Base-by-base conservation (phyloP, 306 rosid genomes). In the Pueraria montana region DNA sequence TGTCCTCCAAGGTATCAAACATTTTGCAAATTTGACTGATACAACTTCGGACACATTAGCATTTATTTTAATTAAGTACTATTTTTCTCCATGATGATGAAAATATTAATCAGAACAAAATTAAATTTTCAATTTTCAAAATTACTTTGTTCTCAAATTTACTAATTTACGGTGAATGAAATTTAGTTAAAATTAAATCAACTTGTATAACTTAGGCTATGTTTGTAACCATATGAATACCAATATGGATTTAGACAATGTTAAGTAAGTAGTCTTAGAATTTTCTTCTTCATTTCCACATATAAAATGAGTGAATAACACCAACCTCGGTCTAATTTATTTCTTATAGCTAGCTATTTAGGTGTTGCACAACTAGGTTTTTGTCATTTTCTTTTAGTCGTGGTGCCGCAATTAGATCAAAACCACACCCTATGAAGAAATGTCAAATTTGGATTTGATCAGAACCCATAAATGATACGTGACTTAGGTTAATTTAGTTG, bases 401-500 rank as follows among this genome's bases (percentile, higher is more conserved):
- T 40, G 77, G 40, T 64, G 72, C 53, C 53, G 7, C 36, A 81
- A 84, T 50, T 26, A 70, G 9, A 58, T 61, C 63, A 63, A 67
- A 74, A 74, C 23, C 52, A 34, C 1, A 49, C 38, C 52, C 49
- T 70, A 69, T 27, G 58, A 76, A 76, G 83, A 76, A 76, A 85
- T 42, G 70, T 30, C n/a, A 38, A 68, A 68, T 63, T 76, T 69
- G 27, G 67, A 23, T 59, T 70, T 80, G 36, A 85, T 38, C 11
- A 21, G 71, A 69, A 61, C 24, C 85, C 63, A 80, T 59, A 80
- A 80, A 80, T 80, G 76, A 61, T 49, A 70, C 11, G 76, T 62
- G 55, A 76, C 79, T 59, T 56, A 76, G 88, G 79, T 76, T 66
- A 80, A 84, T 23, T 30, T 76, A 50, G 52, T 49, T 48, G 69